phyloP scores from a whole-genome alignment of 208 protist genomes.

The Balamuthia mandrillaris region DNA sequence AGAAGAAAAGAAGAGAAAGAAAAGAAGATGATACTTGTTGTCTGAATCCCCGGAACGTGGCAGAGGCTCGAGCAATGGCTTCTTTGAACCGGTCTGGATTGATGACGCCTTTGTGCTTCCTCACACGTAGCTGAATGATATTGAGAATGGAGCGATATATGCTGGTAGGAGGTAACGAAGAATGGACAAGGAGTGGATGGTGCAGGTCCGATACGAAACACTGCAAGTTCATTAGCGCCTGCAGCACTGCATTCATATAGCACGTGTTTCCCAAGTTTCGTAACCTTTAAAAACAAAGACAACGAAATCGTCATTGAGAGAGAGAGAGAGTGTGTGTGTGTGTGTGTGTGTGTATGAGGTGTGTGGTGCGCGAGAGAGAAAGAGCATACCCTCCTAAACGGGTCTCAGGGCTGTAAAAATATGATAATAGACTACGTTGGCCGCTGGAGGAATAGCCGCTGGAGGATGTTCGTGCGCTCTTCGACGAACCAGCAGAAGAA shows the following conservation, averaged over 20 bases:
- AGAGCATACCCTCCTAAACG: too few species aligned
- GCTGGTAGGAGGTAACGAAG: not conserved
- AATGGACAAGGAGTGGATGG: not conserved
- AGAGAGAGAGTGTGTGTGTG: too few species aligned
- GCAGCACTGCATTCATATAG: conserved; percentile 72
- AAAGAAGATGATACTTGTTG: not conserved
- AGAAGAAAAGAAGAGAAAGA: not conserved
- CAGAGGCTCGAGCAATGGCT: not conserved
- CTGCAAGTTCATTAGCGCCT: conserved; percentile 43
- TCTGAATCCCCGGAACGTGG: not conserved
- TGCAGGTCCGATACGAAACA: not conserved
- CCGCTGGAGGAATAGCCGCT: too few species aligned
- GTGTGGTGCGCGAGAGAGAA: too few species aligned
- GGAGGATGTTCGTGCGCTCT: too few species aligned
- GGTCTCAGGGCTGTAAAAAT: too few species aligned
- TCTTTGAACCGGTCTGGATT: not conserved
- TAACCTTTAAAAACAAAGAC: not conserved
- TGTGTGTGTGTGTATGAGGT: too few species aligned
- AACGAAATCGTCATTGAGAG: not conserved
- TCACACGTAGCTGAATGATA: not conserved
- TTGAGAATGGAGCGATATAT: not conserved
- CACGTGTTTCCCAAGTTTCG: conserved; percentile 78
- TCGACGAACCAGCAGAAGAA: too few species aligned
- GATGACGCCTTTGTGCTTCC: conserved; percentile 19
- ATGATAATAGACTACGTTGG: conserved; percentile 96